Base-by-base conservation (phyloP, 2,329 filamentous ascomycete species). In the Aspergillus ochraceoroseus region DNA sequence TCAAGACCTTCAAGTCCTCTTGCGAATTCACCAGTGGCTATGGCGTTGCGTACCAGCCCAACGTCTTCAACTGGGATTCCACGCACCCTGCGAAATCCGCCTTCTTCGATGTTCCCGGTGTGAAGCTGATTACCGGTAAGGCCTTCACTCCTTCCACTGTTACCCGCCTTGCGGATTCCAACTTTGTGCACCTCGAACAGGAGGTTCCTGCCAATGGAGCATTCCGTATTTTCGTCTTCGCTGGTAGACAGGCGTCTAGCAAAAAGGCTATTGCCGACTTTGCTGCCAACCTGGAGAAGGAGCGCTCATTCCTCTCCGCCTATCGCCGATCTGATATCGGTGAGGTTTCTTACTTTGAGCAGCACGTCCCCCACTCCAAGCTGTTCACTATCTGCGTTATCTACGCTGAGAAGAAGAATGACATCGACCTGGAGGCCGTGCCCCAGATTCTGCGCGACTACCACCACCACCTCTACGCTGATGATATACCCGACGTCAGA, bases 1-100 rank as follows among this genome's bases (percentile, higher is more conserved):
- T 94, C 59, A 83, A 83, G 68, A 87, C 83, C 0, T 95, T 95
- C 74, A 95, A 95, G 63, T 85, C 86, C 42, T 80, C 81, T 19
- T 95, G 88, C 71, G 87, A 92, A 58, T 94, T 95, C 65, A 95
- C 88, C 7, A 88, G 84, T 49, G 89, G 89, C 43, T 95, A 94
- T 61, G 89, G 89, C 45, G 87, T 95, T 14, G 83, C 81, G 19
- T 95, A 95, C 70, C 76, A 82, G 49, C 74, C 84, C 38, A 95
- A 94, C 65, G 67, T 77, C 19, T 74, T 94, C 65, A 95, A 94
- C 68, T 94, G 87, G 86, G 85, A 83, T 7, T 64, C 77, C 0
- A 70, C 70, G 3, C 88, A 95, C 65, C 73, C 79, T 1, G 85
- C 83, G 9, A 74, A 83, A 56, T 86, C 85, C 12, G 66, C 74